A percentile compares a stretch with the other conserved stretches of the same genome.
Evolutionary conservation across 441 rosid species (phyloP).

Genomic region (Cnidoscolus chayamansa): DNA sequence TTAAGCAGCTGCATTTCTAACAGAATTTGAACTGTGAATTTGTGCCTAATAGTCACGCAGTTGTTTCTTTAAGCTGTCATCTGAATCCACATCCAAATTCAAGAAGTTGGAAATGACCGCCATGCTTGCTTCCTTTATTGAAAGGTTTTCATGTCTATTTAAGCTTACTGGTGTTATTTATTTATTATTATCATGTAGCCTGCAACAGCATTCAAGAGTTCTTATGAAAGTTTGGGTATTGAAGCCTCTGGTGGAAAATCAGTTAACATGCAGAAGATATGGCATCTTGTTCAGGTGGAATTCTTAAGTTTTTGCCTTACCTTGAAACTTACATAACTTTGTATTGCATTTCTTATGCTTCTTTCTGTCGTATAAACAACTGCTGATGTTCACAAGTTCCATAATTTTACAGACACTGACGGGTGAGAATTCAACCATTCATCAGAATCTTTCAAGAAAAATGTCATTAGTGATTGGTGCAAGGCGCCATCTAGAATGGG

Average conservation of each 20-base stretch:
- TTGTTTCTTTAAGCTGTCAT: slow-evolving; percentile 3
- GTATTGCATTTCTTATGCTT: slow-evolving; percentile 17
- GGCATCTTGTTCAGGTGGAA: slow-evolving; percentile 90
- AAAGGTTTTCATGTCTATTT: neutral
- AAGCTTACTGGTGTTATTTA: slow-evolving; percentile 5
- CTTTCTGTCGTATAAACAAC: slow-evolving; percentile 13
- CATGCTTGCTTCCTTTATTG: neutral
- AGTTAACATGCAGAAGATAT: slow-evolving; percentile 86
- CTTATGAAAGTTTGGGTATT: slow-evolving; percentile 69
- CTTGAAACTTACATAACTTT: slow-evolving; percentile 12
- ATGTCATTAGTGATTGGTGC: slow-evolving; percentile 84
- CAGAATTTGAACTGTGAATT: neutral
- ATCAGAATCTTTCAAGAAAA: slow-evolving; percentile 58
- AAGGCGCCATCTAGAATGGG: slow-evolving; percentile 78
- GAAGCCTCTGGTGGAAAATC: slow-evolving; percentile 79
- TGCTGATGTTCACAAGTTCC: neutral
- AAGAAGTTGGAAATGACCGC: neutral
- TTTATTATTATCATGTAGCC: slow-evolving; percentile 39
- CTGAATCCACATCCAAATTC: neutral
- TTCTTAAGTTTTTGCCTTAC: slow-evolving; percentile 13
- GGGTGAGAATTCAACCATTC: slow-evolving; percentile 62
- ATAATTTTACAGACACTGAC: slow-evolving; percentile 54
- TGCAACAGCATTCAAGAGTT: slow-evolving; percentile 71
- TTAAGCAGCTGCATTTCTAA: neutral
- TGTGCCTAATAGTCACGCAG: neutral